phyloP scores from a whole-genome alignment of 768 basidiomycete species.

The Collybia nuda region DNA sequence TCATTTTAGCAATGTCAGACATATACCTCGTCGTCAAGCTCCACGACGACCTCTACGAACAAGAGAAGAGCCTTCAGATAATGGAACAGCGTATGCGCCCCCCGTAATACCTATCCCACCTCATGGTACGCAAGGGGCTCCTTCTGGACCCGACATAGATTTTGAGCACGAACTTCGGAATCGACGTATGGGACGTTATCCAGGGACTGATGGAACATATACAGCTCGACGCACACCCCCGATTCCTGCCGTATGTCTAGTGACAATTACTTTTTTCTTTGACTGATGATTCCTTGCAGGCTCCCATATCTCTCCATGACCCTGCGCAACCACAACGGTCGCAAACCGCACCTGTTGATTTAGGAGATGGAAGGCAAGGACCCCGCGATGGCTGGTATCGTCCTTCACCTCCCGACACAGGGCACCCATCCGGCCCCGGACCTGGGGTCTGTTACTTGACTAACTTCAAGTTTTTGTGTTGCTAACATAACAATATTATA shows the following conservation, averaged over 20 bases:
- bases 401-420: constrained; percentile 1
- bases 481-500: not conserved
- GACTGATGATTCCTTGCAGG: constrained; percentile 1
- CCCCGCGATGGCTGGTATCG: constrained; percentile 31
- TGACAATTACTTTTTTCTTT: constrained; percentile 15
- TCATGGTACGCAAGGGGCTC: not conserved
- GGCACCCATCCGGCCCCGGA: not conserved
- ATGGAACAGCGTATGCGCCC: not conserved
- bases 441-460: constrained; percentile 2
- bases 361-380: not conserved
- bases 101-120: not conserved
- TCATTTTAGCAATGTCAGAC: not conserved
- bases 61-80: constrained; percentile 1
- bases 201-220: constrained; percentile 2
- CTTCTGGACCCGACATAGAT: constrained; percentile 1
- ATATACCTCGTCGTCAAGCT: constrained; percentile 1
- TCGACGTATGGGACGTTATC: not conserved
- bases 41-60: constrained; percentile 3
- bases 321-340: constrained; percentile 13
- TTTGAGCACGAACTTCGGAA: constrained; percentile 4
- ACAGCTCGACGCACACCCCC: not conserved
- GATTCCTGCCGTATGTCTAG: constrained; percentile 21
- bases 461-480: not conserved
- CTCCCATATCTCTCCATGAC: constrained; percentile 3
- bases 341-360: constrained; percentile 26